Conservation (phyloP, 768 basidiomycete genomes). For the Hirschioporus abietinus region DNA sequence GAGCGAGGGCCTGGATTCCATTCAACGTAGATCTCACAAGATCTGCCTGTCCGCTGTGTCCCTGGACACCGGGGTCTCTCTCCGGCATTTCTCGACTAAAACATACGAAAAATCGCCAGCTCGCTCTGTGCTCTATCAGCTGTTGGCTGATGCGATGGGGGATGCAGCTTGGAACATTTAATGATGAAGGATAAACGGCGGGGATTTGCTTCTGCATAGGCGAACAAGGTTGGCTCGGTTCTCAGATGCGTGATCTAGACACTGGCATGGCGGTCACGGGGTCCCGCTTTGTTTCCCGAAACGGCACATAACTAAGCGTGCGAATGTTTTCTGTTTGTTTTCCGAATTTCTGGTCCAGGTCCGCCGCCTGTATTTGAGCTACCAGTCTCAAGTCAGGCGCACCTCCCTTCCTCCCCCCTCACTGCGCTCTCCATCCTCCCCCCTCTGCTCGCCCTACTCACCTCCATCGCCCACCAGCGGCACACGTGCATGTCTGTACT, state of each 20-base stretch:
- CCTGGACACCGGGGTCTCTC: not conserved
- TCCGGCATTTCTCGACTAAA: not conserved
- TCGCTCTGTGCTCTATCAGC: not conserved
- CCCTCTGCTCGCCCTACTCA: not conserved
- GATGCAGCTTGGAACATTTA: not conserved
- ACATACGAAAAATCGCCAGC: not conserved
- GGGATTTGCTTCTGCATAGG: not conserved
- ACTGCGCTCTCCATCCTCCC: not conserved
- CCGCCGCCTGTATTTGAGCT: slow-evolving; percentile 1
- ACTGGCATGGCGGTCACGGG: not conserved
- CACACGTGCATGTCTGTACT: not conserved
- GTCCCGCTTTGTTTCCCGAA: not conserved
- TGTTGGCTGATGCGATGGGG: not conserved
- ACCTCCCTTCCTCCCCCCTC: slow-evolving; percentile 1
- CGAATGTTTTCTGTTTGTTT: slow-evolving; percentile 1
- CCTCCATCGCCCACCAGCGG: not conserved
- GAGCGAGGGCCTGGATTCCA: slow-evolving; percentile 1
- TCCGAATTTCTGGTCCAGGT: not conserved
- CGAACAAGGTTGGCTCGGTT: not conserved
- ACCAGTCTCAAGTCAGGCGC: slow-evolving; percentile 1
- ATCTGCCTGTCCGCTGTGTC: not conserved
- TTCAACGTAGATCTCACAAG: not conserved
- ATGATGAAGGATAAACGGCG: not conserved
- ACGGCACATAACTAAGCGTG: not conserved
- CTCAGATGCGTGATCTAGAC: not conserved